A percentile compares a stretch with the other conserved stretches of the same genome.
These are phyloP conservation scores for Corymbia maculata DNA, from an alignment of 345 rosid genomes.

Conservation along the genomic window DNA sequence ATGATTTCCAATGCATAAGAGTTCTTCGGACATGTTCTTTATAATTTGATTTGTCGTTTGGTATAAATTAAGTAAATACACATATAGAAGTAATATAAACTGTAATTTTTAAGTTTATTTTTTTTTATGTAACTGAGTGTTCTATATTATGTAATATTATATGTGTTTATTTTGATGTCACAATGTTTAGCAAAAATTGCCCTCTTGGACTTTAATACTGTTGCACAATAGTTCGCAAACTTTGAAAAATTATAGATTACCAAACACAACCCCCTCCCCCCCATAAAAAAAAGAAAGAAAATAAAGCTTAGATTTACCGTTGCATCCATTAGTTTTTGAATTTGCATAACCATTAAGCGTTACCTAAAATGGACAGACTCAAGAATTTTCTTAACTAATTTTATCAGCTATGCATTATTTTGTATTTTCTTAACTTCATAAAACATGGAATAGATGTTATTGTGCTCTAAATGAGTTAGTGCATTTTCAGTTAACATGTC, in stretches of 20 bases:
- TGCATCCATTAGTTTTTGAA: not conserved
- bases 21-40: not conserved
- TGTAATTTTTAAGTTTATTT: not conserved
- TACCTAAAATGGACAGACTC: not conserved
- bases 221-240: not conserved
- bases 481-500: not conserved
- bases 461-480: not conserved
- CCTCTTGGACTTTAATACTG: not conserved
- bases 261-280: rapidly evolving
- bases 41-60: not conserved
- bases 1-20: not conserved
- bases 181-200: not conserved
- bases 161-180: not conserved
- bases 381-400: not conserved
- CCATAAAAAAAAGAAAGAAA: rapidly evolving
- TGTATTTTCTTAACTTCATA: not conserved
- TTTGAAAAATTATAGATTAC: not conserved
- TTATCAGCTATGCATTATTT: not conserved
- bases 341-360: not conserved
- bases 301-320: not conserved
- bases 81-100: not conserved
- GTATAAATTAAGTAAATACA: not conserved
- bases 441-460: not conserved
- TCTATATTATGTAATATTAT: too few species aligned
- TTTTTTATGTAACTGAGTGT: too few species aligned